Conservation (phyloP, 768 basidiomycete genomes). For the Amanita brunnescens region DNA sequence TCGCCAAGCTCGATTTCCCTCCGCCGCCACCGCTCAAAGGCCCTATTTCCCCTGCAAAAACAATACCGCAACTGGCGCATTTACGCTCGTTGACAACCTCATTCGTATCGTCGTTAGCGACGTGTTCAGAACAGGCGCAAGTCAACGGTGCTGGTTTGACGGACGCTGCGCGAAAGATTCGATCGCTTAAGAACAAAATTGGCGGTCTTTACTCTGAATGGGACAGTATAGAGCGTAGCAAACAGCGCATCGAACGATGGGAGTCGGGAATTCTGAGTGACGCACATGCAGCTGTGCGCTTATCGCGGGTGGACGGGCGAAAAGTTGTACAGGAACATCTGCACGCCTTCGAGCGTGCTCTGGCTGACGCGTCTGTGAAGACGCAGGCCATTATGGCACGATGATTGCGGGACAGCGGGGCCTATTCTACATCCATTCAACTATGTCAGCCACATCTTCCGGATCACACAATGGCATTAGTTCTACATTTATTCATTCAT, state of each 20-base stretch:
- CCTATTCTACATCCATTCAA: constrained; percentile 9
- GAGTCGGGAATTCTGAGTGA: constrained; percentile 48
- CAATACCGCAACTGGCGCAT: constrained; percentile 59
- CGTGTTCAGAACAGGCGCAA: constrained; percentile 82
- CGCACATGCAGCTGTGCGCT: constrained; percentile 19
- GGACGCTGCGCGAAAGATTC: constrained; percentile 80
- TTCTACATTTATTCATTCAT: constrained; percentile 13
- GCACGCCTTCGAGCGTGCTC: constrained; percentile 61
- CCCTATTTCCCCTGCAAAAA: constrained; percentile 46
- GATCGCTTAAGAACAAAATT: constrained; percentile 76
- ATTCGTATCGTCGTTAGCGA: constrained; percentile 63
- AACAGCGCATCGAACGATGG: constrained; percentile 71
- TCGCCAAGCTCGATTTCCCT: constrained; percentile 35
- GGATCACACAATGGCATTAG: constrained; percentile 5
- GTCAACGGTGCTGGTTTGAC: constrained; percentile 80
- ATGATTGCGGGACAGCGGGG: constrained; percentile 22
- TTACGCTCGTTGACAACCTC: constrained; percentile 69
- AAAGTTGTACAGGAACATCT: constrained; percentile 72
- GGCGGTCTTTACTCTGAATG: constrained; percentile 75
- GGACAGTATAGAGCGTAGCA: constrained; percentile 79
- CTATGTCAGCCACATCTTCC: constrained; percentile 10
- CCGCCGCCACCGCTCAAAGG: constrained; percentile 38
- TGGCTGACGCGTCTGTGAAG: constrained; percentile 65
- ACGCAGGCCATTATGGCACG: constrained; percentile 79
- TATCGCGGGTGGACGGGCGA: constrained; percentile 56